Percentiles rank a stretch among this genome's conserved stretches.
These are phyloP conservation scores for Neurospora tetrasperma DNA, from an alignment of 495 filamentous ascomycete genomes.

Conservation along the genomic window DNA sequence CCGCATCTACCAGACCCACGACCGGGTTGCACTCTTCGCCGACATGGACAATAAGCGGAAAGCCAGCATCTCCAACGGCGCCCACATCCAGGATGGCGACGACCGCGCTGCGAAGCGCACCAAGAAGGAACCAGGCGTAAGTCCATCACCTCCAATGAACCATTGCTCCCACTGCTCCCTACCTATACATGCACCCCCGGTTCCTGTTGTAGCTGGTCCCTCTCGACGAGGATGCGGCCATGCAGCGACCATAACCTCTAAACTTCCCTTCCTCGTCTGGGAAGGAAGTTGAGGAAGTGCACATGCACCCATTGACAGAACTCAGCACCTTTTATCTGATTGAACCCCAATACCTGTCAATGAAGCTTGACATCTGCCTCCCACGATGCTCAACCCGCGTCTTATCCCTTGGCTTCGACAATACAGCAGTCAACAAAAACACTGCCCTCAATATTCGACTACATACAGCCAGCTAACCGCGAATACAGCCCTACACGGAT, in stretches of 20 bases:
- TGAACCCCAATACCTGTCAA: background rate
- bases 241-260: background rate
- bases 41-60: slow-evolving; percentile 64
- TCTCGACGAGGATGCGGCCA: background rate
- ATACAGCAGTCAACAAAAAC: background rate
- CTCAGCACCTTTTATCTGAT: background rate
- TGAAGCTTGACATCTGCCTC: background rate
- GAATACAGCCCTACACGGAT: slow-evolving; percentile 15
- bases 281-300: background rate
- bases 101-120: slow-evolving; percentile 54
- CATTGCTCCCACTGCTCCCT: background rate
- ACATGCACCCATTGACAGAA: background rate
- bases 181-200: background rate
- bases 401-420: background rate
- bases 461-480: slow-evolving; percentile 8
- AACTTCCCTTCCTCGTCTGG: background rate
- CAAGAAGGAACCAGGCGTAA: slow-evolving; percentile 30
- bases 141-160: slow-evolving; percentile 5
- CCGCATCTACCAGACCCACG: background rate
- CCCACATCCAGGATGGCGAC: slow-evolving; percentile 31
- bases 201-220: background rate
- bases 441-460: background rate
- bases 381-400: background rate
- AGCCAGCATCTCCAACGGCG: slow-evolving; percentile 32
- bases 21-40: slow-evolving; percentile 7